Percentiles rank a stretch among this genome's conserved stretches.
These are phyloP conservation scores for Phytopythium chamaehyphon DNA, from an alignment of 352 stramenopile species.

Conservation along the genomic window DNA sequence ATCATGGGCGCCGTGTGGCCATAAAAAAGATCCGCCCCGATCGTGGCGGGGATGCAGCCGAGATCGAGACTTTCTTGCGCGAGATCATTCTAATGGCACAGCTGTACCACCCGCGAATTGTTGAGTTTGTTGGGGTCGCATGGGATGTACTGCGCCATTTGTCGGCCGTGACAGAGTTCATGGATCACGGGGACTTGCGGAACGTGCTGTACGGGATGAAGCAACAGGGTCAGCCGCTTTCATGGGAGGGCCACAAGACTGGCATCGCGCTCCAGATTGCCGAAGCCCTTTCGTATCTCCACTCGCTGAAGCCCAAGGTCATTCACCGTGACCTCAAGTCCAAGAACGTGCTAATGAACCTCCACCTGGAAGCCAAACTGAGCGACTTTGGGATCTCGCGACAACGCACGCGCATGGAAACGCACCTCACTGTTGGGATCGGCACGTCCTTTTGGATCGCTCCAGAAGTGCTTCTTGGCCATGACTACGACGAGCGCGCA, in stretches of 20 bases:
- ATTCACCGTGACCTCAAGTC: constrained; percentile 46
- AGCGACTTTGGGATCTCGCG: constrained; percentile 62
- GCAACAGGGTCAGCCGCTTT: constrained; percentile 21
- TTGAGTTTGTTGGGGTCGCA: constrained; percentile 41
- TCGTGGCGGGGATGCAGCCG: constrained; percentile 10
- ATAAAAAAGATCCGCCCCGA: constrained; percentile 48
- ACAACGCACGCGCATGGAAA: constrained; percentile 28
- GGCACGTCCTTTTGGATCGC: constrained; percentile 34
- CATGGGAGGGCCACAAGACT: constrained; percentile 41
- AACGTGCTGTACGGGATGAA: constrained; percentile 40
- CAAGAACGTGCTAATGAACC: constrained; percentile 49
- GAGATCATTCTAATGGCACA: constrained; percentile 45
- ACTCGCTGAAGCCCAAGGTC: constrained; percentile 42
- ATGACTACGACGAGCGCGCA: too few relatives aligned
- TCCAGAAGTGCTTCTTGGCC: too few relatives aligned
- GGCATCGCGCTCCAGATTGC: constrained; percentile 47
- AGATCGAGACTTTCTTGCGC: constrained; percentile 36
- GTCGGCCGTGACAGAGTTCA: constrained; percentile 48
- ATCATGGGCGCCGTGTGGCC: constrained; percentile 29
- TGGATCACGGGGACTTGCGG: constrained; percentile 52
- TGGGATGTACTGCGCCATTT: constrained; percentile 41
- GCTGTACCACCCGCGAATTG: constrained; percentile 37
- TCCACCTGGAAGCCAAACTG: constrained; percentile 56
- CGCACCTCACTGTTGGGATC: constrained; percentile 35
- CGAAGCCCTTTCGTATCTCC: constrained; percentile 44